Percentiles rank a stretch among this genome's conserved stretches.
Evolutionary conservation across 1,284 basidiomycete genomes (phyloP).

Genomic region (Rhizopogon hawkerae): DNA sequence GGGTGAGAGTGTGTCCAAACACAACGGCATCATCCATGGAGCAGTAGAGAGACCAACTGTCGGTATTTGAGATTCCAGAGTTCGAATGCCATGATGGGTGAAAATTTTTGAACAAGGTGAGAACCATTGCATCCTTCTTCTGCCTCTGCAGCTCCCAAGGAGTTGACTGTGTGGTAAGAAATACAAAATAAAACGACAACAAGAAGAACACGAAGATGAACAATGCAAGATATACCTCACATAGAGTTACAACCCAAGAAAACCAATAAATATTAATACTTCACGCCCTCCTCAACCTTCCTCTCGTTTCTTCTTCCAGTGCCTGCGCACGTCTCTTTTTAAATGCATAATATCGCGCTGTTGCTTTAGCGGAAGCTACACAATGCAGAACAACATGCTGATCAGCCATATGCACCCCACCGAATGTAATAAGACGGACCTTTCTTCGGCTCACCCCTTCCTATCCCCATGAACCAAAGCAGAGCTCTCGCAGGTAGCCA

Average conservation of each 20-base stretch:
- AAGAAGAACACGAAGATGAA: slow-evolving; percentile 1
- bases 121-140: background rate
- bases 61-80: no score
- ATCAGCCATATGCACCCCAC: background rate
- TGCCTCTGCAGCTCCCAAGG: background rate
- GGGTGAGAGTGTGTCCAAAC: slow-evolving; percentile 35
- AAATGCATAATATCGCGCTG: slow-evolving; percentile 13
- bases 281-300: background rate
- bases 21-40: slow-evolving; percentile 27
- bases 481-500: slow-evolving; percentile 14
- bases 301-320: background rate
- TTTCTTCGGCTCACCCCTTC: slow-evolving; percentile 9
- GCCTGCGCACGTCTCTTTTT: background rate
- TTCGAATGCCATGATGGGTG: background rate
- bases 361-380: slow-evolving; percentile 7
- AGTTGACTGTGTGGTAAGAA: background rate
- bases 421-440: slow-evolving; percentile 9
- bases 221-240: background rate
- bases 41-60: no score
- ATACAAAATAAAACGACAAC: background rate
- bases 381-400: background rate
- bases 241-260: slow-evolving; percentile 1
- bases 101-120: background rate
- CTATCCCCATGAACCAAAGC: slow-evolving; percentile 16
- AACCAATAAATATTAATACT: background rate